These are phyloP conservation scores for Xerocomus spinulosus DNA, from an alignment of 768 basidiomycete species.

Conservation along the genomic window DNA sequence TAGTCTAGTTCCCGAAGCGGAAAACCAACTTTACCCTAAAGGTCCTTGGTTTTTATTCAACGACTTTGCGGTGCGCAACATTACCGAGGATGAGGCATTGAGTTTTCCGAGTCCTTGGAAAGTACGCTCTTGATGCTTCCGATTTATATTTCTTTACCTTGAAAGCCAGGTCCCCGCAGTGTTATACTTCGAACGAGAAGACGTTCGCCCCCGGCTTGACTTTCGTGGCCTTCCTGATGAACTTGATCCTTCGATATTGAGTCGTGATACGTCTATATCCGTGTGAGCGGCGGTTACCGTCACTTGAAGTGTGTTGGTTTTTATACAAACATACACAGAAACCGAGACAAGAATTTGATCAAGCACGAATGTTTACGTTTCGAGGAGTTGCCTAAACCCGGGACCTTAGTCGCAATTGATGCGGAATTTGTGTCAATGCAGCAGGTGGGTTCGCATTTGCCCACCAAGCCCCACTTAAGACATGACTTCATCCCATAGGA, in stretches of 20 bases:
- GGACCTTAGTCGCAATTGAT: constrained; percentile 90
- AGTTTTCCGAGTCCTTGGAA: constrained; percentile 92
- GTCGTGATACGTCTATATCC: constrained; percentile 85
- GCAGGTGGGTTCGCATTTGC: constrained; percentile 47
- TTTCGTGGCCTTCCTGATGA: constrained; percentile 58
- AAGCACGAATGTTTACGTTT: constrained; percentile 71
- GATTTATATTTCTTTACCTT: background rate
- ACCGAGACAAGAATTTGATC: constrained; percentile 66
- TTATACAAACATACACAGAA: constrained; percentile 39
- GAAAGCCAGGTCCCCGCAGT: constrained; percentile 71
- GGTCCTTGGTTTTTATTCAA: constrained; percentile 95
- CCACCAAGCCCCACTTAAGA: too few species aligned
- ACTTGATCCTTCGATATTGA: constrained; percentile 71
- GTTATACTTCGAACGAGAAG: constrained; percentile 81
- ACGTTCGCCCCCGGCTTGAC: constrained; percentile 55
- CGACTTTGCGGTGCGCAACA: constrained; percentile 85
- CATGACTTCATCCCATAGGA: constrained; percentile 55
- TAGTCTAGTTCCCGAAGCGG: constrained; percentile 63
- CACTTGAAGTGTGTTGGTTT: background rate
- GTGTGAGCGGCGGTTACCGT: constrained; percentile 43
- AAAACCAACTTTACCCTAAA: constrained; percentile 34
- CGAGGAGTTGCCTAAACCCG: constrained; percentile 79
- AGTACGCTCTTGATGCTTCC: constrained; percentile 35
- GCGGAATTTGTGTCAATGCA: constrained; percentile 98
- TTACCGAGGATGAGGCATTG: constrained; percentile 82